These are phyloP conservation scores for Sisymbrium altissimum DNA, from an alignment of 345 rosid genomes.

Conservation along the genomic window DNA sequence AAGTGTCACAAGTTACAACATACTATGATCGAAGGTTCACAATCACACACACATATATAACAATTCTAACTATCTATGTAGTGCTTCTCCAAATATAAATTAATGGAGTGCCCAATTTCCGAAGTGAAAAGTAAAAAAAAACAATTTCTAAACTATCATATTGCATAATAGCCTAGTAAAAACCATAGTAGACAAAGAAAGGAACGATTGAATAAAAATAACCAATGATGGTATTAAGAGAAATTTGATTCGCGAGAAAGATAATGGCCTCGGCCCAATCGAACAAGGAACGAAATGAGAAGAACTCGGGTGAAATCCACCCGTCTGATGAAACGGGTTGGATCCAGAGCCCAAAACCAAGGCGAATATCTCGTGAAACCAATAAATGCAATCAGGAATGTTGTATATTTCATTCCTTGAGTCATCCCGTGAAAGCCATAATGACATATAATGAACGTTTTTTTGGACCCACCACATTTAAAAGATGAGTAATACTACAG, in stretches of 20 bases:
- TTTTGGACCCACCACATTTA: slow-evolving; percentile 8
- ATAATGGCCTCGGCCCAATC: background rate
- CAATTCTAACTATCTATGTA: too few species aligned
- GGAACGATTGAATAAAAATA: background rate
- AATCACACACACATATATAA: background rate
- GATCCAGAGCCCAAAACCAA: background rate
- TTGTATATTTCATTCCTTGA: slow-evolving; percentile 18
- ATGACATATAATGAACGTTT: slow-evolving; percentile 12
- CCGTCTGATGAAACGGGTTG: background rate
- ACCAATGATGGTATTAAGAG: background rate
- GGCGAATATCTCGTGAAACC: slow-evolving; percentile 36
- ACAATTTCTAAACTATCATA: background rate
- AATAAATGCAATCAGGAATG: slow-evolving; percentile 26
- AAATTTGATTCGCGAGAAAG: background rate
- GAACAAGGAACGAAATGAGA: background rate
- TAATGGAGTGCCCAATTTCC: background rate
- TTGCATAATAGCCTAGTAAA: background rate
- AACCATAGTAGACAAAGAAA: too few species aligned
- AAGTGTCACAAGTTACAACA: background rate
- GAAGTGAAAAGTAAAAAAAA: background rate
- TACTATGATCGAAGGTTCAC: background rate
- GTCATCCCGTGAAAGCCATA: slow-evolving; percentile 36
- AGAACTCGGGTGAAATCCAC: background rate
- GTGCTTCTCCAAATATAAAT: too few species aligned
- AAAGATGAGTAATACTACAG: background rate